Evolutionary conservation across 306 rosid genomes (phyloP), one percentile per base, ranked within the genome.

Genomic region (Medicago arabica): DNA sequence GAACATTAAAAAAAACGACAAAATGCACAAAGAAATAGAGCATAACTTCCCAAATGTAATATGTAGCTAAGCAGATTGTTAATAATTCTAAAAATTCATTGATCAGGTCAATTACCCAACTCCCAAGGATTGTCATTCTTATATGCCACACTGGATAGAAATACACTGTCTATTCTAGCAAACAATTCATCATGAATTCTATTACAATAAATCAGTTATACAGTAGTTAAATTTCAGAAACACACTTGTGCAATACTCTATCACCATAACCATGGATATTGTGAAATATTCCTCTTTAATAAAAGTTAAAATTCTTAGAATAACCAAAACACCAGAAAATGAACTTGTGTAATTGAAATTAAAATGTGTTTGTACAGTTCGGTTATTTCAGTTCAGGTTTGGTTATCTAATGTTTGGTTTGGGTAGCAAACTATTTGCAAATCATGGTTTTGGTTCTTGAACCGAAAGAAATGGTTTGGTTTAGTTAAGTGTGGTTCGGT

Each of bases 1-100:
- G 51, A 65, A 55, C 34, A 76, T n/a, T 54, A 78, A n/a, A 59
- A 25, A 60, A 41, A 55, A 65, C 6, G 44, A 69, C 38, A 81
- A 25, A 53, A 43, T 63, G 17, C 74, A 28, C 41, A 31, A 15
- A 63, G 2, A 59, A 58, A 50, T 57, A 57, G 17, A 73, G 18
- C 10, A 63, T 9, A 54, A 71, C 14, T 54, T 62, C 57, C 31
- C 61, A 81, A 40, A 39, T 49, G 41, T 2, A 50, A 60, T 38
- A 62, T 40, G 41, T 28, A 70, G 74, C 71, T n/a, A 50, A 25
- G 46, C 55, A 36, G 64, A 53, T 31, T 54, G 41, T 21, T 21
- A 3, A 74, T 46, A 71, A 57, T 18, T 34, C 47, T 15, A 12
- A 53, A 67, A 58, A 75, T 69, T 44, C 62, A 17, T 61, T 61